Evolutionary conservation across 2,329 filamentous ascomycete species (phyloP).

Genomic region (Endothia cerciana): DNA sequence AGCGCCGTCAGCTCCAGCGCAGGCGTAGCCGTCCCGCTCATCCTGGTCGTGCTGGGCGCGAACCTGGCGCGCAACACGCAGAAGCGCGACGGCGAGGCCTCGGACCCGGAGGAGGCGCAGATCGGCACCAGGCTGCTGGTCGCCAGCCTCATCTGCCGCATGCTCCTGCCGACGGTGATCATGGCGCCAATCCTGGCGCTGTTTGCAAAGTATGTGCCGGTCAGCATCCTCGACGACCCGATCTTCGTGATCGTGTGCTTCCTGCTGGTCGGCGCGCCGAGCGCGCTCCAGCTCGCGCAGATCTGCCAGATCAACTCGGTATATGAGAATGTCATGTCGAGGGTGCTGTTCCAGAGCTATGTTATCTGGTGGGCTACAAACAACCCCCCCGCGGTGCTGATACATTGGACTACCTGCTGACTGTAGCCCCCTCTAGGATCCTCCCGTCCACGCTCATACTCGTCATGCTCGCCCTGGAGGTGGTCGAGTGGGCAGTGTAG

Average conservation of each 20-base stretch:
- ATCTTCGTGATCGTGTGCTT: constrained; percentile 99
- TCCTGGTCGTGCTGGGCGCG: constrained; percentile 91
- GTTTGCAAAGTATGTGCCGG: constrained; percentile 84
- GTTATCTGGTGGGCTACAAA: constrained; percentile 77
- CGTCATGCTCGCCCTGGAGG: constrained; percentile 89
- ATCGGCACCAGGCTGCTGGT: constrained; percentile 78
- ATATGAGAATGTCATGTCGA: constrained; percentile 92
- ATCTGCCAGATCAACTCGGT: constrained; percentile 99
- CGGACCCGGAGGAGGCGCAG: constrained; percentile 67
- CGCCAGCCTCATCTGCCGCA: constrained; percentile 83
- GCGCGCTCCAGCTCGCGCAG: constrained; percentile 90
- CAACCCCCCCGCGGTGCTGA: background rate
- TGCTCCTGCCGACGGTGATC: constrained; percentile 87
- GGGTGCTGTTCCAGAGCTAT: constrained; percentile 92
- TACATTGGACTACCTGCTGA: constrained; percentile 34
- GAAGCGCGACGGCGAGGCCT: constrained; percentile 56
- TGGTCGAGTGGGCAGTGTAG: constrained; percentile 78
- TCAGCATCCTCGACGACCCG: constrained; percentile 94
- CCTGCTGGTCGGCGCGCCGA: constrained; percentile 90
- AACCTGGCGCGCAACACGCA: constrained; percentile 93
- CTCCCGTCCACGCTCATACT: constrained; percentile 88
- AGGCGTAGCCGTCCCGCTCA: constrained; percentile 90
- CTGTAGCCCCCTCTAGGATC: constrained; percentile 61
- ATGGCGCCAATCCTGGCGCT: constrained; percentile 91
- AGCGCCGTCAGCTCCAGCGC: constrained; percentile 84